Percentiles rank a stretch among this genome's conserved stretches.
Conservation (phyloP, 306 rosid species). For the Vigna trinervia region DNA sequence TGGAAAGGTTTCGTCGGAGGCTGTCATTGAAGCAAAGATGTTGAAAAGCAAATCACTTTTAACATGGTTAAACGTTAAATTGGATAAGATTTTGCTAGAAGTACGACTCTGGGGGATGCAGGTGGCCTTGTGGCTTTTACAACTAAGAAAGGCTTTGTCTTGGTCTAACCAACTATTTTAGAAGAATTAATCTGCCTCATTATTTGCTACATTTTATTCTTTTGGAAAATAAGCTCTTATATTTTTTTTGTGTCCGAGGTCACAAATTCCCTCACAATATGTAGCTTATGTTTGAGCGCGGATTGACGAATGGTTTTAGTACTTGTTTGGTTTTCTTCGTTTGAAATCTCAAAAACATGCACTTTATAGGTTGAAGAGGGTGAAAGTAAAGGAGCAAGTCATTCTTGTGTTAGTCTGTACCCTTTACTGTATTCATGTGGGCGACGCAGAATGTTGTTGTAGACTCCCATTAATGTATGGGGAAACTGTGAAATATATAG, state of each 20-base stretch:
- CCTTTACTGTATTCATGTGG: conserved; percentile 15
- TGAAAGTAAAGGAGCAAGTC: conserved; percentile 14
- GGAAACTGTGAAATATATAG: conserved; percentile 31
- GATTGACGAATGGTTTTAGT: conserved; percentile 36
- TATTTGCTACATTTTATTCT: conserved; percentile 34
- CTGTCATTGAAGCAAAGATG: conserved; percentile 75
- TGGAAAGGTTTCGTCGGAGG: conserved; percentile 91
- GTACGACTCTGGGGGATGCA: conserved; percentile 77
- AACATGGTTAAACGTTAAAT: conserved; percentile 58
- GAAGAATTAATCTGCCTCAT: conserved; percentile 20
- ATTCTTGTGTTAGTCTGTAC: conserved; percentile 6
- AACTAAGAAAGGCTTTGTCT: conserved; percentile 58
- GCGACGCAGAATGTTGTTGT: conserved; percentile 39
- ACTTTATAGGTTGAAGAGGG: conserved; percentile 21
- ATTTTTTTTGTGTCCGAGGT: conserved; percentile 64
- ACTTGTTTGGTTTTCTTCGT: not conserved
- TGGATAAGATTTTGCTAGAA: conserved; percentile 70
- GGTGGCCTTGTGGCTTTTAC: conserved; percentile 77
- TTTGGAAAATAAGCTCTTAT: conserved; percentile 41
- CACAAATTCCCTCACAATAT: conserved; percentile 37
- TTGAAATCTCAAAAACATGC: conserved; percentile 26
- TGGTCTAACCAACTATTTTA: conserved; percentile 51
- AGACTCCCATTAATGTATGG: conserved; percentile 40
- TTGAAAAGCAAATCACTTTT: conserved; percentile 65
- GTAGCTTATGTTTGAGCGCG: conserved; percentile 43